Conservation (phyloP, 371 early-diverging fungal species). For the Mucor mucedo region DNA sequence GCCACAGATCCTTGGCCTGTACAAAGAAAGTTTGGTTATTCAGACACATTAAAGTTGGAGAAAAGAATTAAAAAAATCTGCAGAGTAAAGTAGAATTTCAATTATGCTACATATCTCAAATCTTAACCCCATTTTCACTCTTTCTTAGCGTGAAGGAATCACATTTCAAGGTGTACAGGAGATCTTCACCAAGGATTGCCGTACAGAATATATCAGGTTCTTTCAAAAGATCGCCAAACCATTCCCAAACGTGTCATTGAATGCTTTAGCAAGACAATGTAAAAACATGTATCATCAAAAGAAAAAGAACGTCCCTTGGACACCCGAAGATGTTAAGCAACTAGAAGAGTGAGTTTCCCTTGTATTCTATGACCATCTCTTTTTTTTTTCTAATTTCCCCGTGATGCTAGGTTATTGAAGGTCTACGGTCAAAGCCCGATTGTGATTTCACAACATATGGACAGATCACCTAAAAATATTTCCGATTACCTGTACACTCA, state of each 20-base stretch:
- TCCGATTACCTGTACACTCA: constrained; percentile 6
- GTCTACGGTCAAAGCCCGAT: constrained; percentile 12
- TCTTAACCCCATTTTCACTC: neutral
- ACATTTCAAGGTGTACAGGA: constrained; percentile 15
- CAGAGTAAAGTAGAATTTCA: constrained; percentile 9
- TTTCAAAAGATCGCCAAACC: constrained; percentile 22
- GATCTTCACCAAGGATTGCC: constrained; percentile 11
- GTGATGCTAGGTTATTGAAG: constrained; percentile 5
- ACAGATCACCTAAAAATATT: constrained; percentile 21
- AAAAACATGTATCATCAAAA: constrained; percentile 19
- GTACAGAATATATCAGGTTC: constrained; percentile 4
- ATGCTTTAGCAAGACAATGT: constrained; percentile 3
- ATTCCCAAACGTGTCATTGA: constrained; percentile 23
- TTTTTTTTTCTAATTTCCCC: no score
- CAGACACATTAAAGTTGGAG: constrained; percentile 28
- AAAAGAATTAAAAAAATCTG: constrained; percentile 35
- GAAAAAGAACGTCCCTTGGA: constrained; percentile 9
- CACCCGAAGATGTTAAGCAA: constrained; percentile 20
- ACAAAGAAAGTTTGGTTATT: constrained; percentile 20
- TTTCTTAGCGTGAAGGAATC: constrained; percentile 22
- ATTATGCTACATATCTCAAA: neutral
- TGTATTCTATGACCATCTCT: no score
- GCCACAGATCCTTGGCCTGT: constrained; percentile 19
- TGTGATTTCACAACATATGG: neutral
- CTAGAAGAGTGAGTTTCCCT: constrained; percentile 14